Evolutionary conservation across 192 early-diverging fungal species (phyloP).

Genomic region (Allomyces arbusculus): DNA sequence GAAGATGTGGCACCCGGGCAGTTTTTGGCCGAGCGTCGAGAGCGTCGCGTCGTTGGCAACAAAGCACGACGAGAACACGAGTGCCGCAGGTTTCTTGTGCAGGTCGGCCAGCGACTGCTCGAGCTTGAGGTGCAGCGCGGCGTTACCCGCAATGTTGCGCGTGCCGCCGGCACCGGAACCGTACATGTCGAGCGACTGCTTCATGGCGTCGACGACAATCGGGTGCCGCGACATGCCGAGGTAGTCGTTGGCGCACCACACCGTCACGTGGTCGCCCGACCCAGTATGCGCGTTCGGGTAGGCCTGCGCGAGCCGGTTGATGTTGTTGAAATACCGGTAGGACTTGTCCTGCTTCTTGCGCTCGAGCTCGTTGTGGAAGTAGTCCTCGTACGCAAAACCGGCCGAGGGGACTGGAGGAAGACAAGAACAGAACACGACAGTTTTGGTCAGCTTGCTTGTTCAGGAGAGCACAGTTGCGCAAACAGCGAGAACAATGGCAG

Average conservation of each 20-base stretch:
- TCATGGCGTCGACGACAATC: conserved; percentile 70
- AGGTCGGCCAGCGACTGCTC: conserved; percentile 79
- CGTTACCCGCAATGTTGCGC: conserved; percentile 97
- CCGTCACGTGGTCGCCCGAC: conserved; percentile 74
- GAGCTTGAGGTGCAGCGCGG: conserved; percentile 75
- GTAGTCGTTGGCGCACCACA: conserved; percentile 99
- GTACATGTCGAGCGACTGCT: conserved; percentile 80
- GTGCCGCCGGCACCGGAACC: conserved; percentile 97
- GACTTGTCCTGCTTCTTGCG: conserved; percentile 94
- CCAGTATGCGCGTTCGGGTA: conserved; percentile 90
- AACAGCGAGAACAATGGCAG: too few relatives aligned
- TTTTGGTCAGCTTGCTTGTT: too few relatives aligned
- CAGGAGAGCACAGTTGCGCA: too few relatives aligned
- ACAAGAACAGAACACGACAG: too few relatives aligned
- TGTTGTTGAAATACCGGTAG: conserved; percentile 99
- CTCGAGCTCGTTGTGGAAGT: conserved; percentile 65
- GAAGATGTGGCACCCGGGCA: conserved; percentile 84
- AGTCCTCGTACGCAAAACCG: conserved; percentile 73
- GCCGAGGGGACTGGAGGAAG: too few relatives aligned
- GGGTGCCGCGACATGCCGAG: conserved; percentile 88
- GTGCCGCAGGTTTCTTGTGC: conserved; percentile 74
- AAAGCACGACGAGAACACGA: conserved; percentile 94
- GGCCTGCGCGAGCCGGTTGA: conserved; percentile 82
- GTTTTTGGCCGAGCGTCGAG: conserved; percentile 62
- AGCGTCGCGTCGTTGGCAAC: conserved; percentile 96